Evolutionary conservation across 2,329 filamentous ascomycete species (phyloP).

Genomic region (Hirsutella minnesotensis): DNA sequence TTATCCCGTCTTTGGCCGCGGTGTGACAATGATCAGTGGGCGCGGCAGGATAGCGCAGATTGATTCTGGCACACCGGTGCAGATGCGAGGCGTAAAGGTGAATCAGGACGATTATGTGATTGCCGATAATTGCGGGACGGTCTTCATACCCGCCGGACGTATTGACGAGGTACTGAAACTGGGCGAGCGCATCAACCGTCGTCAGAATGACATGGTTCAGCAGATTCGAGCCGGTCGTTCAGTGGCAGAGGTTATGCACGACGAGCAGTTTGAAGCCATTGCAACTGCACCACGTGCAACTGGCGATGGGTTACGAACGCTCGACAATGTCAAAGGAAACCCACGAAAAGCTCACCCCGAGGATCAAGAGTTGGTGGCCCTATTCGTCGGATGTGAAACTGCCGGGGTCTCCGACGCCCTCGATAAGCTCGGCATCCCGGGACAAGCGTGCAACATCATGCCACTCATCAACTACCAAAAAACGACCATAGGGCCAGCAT

Average conservation of each 20-base stretch:
- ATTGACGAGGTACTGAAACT: background rate
- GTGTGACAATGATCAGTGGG: background rate
- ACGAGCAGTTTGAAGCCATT: background rate
- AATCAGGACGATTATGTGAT: background rate
- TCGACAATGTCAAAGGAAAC: too few relatives aligned
- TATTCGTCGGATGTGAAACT: conserved; percentile 7
- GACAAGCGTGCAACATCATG: conserved; percentile 9
- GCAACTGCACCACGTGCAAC: too few relatives aligned
- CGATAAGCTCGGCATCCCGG: conserved; percentile 6
- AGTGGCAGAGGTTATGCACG: background rate
- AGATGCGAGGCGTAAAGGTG: background rate
- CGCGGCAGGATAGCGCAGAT: background rate
- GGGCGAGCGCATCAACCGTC: background rate
- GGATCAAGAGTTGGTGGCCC: conserved; percentile 6
- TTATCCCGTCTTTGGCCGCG: background rate
- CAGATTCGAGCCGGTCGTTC: background rate
- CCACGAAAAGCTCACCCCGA: background rate
- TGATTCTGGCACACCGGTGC: background rate
- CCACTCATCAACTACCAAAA: conserved; percentile 14
- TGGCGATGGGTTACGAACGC: too few relatives aligned
- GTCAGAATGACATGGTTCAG: background rate
- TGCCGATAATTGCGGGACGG: background rate
- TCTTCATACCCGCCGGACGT: background rate
- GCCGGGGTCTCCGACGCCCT: conserved; percentile 5
- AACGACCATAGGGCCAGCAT: conserved; percentile 18